Base-by-base conservation (phyloP, 2,329 filamentous ascomycete genomes). In the Aspergillus flavus region DNA sequence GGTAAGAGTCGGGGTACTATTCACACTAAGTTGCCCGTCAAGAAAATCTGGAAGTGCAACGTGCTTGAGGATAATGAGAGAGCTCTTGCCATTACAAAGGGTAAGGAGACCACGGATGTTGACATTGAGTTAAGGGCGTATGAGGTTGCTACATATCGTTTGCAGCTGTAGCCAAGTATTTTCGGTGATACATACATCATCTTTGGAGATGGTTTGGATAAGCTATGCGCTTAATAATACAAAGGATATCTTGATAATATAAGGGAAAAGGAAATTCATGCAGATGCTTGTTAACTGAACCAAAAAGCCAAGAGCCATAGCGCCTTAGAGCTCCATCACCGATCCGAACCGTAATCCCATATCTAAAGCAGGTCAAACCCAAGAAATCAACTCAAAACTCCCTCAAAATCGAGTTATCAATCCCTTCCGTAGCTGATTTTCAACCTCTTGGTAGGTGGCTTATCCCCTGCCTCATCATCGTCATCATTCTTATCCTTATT, bases 31-130 rank as follows among this genome's bases (percentile, higher is more conserved):
- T 86, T 94, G 76, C 82, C 88, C 30, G 87, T 97, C 32, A 90
- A 89, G 81, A 89, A 87, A 70, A 93, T 91, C 36, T 90, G 85
- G 80, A 97, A 93, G 84, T 89, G 89, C 48, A 98, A 97, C 79
- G 77, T 96, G 65, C 81, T 99, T 36, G 95, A 99, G 76, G 95
- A 99, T 76, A 91, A 96, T 71, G 78, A 89, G 61, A 89, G 92
- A 67, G 87, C 89, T 73, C 71, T 93, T 62, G 76, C 84, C 59
- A 65, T 89, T n/a, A 64, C 72, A 9, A 73, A 78, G 61, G 58
- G 63, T n/a, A 74, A 73, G 6, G 75, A 67, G 46, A 71, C 65
- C 56, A 70, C 77, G 16, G 78, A 80, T 69, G 86, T 92, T 62
- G 75, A 83, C 53, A 86, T 95, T 69, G 85, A 86, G 59, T 75